Conservation (phyloP, 495 filamentous ascomycete genomes). For the Penicillium paradoxum region DNA sequence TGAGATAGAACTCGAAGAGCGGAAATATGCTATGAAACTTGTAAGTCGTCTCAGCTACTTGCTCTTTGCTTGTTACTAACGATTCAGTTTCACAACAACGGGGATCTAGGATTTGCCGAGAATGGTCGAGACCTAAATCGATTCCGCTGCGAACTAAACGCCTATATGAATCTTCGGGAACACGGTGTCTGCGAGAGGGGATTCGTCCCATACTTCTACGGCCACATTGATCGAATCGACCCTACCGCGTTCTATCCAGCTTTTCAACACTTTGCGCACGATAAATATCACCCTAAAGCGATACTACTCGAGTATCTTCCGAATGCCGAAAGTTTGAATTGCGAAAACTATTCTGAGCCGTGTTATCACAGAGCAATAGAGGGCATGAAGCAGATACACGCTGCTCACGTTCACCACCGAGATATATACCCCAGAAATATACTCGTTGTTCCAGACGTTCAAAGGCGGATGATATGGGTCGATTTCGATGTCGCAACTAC, state of each 20-base stretch:
- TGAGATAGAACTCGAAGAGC: conserved; percentile 5
- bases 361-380: conserved; percentile 15
- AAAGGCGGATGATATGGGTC: conserved; percentile 18
- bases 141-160: conserved; percentile 21
- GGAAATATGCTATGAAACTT: conserved; percentile 5
- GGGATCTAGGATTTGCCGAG: conserved; percentile 11
- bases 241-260: conserved; percentile 14
- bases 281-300: conserved; percentile 10
- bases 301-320: conserved; percentile 22
- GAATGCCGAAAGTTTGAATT: conserved; percentile 18
- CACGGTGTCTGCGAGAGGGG: conserved; percentile 16
- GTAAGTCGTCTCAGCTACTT: no score
- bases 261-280: conserved; percentile 13
- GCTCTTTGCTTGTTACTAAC: no score
- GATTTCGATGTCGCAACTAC: conserved; percentile 27
- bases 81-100: conserved; percentile 2
- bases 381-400: conserved; percentile 16
- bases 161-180: conserved; percentile 19
- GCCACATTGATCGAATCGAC: conserved; percentile 21
- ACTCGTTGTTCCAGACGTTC: conserved; percentile 14
- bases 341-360: conserved; percentile 22
- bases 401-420: conserved; percentile 9
- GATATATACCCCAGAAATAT: conserved; percentile 26
- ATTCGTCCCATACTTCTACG: conserved; percentile 20
- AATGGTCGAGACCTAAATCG: conserved; percentile 22